Percentiles rank a stretch among this genome's conserved stretches.
These are phyloP conservation scores for Boletus rex-veris DNA, from an alignment of 768 basidiomycete genomes.

Conservation along the genomic window DNA sequence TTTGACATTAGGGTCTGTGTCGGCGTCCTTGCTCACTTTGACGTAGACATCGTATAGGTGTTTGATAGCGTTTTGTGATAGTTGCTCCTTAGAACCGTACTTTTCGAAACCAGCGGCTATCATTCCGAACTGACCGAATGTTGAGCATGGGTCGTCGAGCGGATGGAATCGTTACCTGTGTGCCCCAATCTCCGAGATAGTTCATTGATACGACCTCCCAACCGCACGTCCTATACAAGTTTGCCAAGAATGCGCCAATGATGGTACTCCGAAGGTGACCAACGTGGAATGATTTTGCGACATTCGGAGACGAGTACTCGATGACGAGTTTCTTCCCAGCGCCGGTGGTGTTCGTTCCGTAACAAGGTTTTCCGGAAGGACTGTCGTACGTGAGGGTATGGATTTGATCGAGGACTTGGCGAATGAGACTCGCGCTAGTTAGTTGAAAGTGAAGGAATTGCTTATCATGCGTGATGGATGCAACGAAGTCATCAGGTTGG, in stretches of 20 bases:
- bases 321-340: conserved; percentile 80
- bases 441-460: conserved; percentile 83
- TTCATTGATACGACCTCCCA: conserved; percentile 92
- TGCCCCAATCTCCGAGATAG: conserved; percentile 98
- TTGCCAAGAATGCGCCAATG: conserved; percentile 91
- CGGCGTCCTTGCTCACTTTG: conserved; percentile 85
- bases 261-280: conserved; percentile 98
- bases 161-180: conserved; percentile 60
- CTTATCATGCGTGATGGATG: conserved; percentile 62
- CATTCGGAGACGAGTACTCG: conserved; percentile 96
- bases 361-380: conserved; percentile 59
- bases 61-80: conserved; percentile 86
- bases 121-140: conserved; percentile 66
- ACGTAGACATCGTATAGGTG: conserved; percentile 96
- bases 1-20: conserved; percentile 69
- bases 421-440: conserved; percentile 57
- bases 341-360: conserved; percentile 77
- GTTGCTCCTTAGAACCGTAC: conserved; percentile 81
- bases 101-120: conserved; percentile 90
- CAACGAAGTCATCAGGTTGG: conserved; percentile 75
- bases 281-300: conserved; percentile 97
- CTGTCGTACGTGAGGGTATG: conserved; percentile 65
- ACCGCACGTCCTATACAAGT: conserved; percentile 87
- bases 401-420: conserved; percentile 67
- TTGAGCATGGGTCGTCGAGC: neutral